phyloP scores from a whole-genome alignment of 257 asterid genomes.

The Prunella vulgaris region DNA sequence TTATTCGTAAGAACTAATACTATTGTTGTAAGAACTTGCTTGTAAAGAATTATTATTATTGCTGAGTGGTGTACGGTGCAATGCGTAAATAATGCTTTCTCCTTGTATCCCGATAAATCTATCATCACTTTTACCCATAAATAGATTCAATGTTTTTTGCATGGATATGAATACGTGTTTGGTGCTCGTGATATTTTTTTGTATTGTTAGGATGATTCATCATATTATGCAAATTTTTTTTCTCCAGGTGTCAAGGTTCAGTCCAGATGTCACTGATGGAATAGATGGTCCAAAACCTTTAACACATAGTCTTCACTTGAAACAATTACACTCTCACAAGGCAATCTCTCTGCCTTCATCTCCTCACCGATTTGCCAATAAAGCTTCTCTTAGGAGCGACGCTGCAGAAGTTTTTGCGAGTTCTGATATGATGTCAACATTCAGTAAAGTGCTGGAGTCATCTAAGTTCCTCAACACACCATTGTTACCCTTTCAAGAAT shows the following conservation, averaged over 20 bases:
- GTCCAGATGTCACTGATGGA: slow-evolving; percentile 54
- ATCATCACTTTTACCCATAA: background rate
- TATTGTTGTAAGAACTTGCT: too few relatives aligned
- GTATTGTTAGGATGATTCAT: too few relatives aligned
- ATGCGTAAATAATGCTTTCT: too few relatives aligned
- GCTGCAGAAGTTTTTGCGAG: slow-evolving; percentile 32
- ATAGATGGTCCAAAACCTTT: slow-evolving; percentile 37
- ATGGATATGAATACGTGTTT: slow-evolving; percentile 26
- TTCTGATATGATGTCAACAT: slow-evolving; percentile 51
- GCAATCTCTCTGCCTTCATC: slow-evolving; percentile 90
- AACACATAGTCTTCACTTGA: slow-evolving; percentile 38
- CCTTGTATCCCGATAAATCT: background rate
- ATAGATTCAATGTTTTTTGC: slow-evolving; percentile 19
- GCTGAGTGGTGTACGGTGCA: too few relatives aligned
- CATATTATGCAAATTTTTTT: too few relatives aligned
- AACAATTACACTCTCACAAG: slow-evolving; percentile 49
- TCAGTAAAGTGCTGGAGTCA: slow-evolving; percentile 63
- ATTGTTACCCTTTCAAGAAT: slow-evolving; percentile 71
- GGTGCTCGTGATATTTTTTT: too few relatives aligned
- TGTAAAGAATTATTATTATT: too few relatives aligned
- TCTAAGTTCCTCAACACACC: slow-evolving; percentile 71
- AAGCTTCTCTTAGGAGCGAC: slow-evolving; percentile 46
- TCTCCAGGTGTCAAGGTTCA: slow-evolving; percentile 61
- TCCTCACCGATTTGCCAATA: slow-evolving; percentile 50
- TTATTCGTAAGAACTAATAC: too few relatives aligned